Base-by-base conservation (phyloP, 225 moss, liverwort and hornwort genomes). In the Pseudisothecium myosuroides region DNA sequence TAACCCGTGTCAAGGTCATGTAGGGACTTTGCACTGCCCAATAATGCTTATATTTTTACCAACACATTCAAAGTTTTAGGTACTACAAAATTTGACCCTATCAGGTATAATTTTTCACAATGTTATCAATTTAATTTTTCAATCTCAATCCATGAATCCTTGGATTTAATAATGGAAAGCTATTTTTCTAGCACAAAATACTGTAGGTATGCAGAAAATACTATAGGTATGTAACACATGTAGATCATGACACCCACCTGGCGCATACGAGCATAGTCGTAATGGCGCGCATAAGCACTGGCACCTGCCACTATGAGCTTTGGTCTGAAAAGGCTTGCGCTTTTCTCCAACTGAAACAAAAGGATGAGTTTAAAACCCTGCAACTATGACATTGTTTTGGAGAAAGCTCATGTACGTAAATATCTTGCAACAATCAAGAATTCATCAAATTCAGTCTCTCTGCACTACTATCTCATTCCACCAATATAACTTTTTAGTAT, bases 221-320 rank as follows among this genome's bases (percentile, higher is more conserved):
- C 41, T 55, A 6, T 4, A 67, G 3, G 17, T 29, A 14, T 50
- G 49, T 52, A 54, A 45, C 28, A 56, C 11, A 54, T 60, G 23
- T 31, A 60, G 21, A 86, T 83, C 77, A 82, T 39, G 41, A 55
- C 78, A 66, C 87, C 72, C 89, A 95, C 97, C 95, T 93, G 81
- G 43, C 96, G 94, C 99, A 99, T 97, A 79, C 96, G 94, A 80
- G 94, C 91, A 86, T 99, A 99, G 27, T 99, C 97, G 82, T 97
- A 99, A 90, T 95, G 96, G 86, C 99, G 94, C 21, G 99, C 94
- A 91, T 99, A 99, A 10, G 99, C 99, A 92, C 97, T 97, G 22
- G 99, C 99, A 41, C 96, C 99, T 39, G 97, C 97, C 76, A 99
- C 96, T 60, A 97, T 94, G 71, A 99, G 91, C 93, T 99, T 99